A percentile compares a stretch with the other conserved stretches of the same genome.
phyloP scores from a whole-genome alignment of 139 green algal species.

The Coelastrella sp. region DNA sequence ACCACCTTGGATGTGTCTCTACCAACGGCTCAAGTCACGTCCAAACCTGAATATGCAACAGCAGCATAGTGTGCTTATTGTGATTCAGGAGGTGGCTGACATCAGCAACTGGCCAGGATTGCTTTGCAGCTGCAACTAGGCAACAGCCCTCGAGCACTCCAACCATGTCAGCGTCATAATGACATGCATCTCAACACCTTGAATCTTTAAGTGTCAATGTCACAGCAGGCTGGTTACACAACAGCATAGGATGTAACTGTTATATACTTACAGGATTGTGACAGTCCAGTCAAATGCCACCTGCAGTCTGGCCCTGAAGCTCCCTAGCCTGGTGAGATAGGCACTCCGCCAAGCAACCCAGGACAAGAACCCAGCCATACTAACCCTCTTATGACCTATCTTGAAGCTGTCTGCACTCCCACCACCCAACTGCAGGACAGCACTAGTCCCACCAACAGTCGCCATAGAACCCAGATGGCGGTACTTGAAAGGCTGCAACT shows the following conservation, averaged over 20 bases:
- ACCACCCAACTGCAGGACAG: slow-evolving; percentile 65
- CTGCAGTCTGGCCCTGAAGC: slow-evolving; percentile 64
- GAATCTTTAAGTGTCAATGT: too few relatives aligned
- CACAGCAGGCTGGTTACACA: too few relatives aligned
- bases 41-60: slow-evolving; percentile 23
- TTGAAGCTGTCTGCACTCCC: slow-evolving; percentile 11
- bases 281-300: slow-evolving; percentile 72
- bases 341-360: slow-evolving; percentile 83
- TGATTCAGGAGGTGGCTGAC: background rate
- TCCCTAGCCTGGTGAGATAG: slow-evolving; percentile 86
- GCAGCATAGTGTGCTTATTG: background rate
- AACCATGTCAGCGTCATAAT: too few relatives aligned
- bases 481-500: slow-evolving; percentile 53
- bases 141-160: too few relatives aligned
- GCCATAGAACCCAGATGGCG: slow-evolving; percentile 77
- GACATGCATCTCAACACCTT: too few relatives aligned
- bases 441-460: slow-evolving; percentile 64
- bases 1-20: background rate
- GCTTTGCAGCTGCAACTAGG: too few relatives aligned
- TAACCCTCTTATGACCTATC: slow-evolving; percentile 26
- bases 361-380: slow-evolving; percentile 55
- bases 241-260: too few relatives aligned
- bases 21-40: slow-evolving; percentile 55
- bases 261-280: slow-evolving; percentile 65
- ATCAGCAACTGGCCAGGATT: too few relatives aligned